Conservation (phyloP, 495 filamentous ascomycete genomes). For the Neurospora sp. region DNA sequence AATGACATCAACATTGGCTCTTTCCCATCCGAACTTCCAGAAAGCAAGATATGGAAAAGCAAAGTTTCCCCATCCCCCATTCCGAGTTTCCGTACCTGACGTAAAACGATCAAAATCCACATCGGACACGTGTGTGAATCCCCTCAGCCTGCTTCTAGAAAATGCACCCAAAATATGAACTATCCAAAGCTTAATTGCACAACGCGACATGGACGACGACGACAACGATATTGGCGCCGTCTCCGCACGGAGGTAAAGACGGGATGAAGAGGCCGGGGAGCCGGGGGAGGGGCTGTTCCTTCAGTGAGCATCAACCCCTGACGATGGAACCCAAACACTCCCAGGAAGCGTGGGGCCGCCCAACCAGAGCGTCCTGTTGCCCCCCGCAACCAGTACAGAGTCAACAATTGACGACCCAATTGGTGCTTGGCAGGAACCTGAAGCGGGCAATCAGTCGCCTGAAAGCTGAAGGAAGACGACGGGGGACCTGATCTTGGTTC, state of each 20-base stretch:
- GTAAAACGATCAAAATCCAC: not conserved
- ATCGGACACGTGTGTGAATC: not conserved
- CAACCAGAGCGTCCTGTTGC: conserved; percentile 1
- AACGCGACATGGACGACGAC: not conserved
- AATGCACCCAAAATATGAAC: not conserved
- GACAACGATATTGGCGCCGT: not conserved
- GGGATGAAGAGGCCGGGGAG: not conserved
- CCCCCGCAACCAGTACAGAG: conserved; percentile 1
- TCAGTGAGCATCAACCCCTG: not conserved
- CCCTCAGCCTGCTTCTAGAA: not conserved
- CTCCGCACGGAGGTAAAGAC: not conserved
- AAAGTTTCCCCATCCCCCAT: not conserved
- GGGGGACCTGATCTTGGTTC: not conserved
- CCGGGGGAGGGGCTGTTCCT: not conserved
- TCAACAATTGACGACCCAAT: not conserved
- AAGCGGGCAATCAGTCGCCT: not conserved
- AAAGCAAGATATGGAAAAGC: not conserved
- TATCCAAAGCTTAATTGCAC: not conserved
- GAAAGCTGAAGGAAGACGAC: not conserved
- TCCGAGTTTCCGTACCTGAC: not conserved
- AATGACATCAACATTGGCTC: not conserved
- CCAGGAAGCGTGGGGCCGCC: not conserved
- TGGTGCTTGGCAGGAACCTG: not conserved
- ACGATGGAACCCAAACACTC: not conserved
- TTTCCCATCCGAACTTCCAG: not conserved